Evolutionary conservation across 2,329 filamentous ascomycete genomes (phyloP).

Genomic region (Decorospora gaudefroyi): DNA sequence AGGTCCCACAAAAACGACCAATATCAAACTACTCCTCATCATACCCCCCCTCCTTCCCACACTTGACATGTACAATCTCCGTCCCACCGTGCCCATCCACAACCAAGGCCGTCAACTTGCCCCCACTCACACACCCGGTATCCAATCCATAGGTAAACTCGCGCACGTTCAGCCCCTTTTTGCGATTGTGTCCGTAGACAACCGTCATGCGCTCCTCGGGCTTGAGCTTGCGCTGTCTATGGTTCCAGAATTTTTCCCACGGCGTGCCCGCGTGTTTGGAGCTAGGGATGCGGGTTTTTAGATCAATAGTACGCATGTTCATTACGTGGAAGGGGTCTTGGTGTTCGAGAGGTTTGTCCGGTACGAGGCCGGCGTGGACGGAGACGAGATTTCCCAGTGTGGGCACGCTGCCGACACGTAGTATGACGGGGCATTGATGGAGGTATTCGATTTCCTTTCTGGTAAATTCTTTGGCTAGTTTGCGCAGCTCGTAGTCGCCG

Average conservation of each 20-base stretch:
- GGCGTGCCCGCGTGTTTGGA: slow-evolving; percentile 60
- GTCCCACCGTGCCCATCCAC: slow-evolving; percentile 60
- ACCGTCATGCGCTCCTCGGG: slow-evolving; percentile 63
- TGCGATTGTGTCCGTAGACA: slow-evolving; percentile 72
- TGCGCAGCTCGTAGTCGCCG: slow-evolving; percentile 50
- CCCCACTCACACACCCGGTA: slow-evolving; percentile 77
- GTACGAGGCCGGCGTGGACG: slow-evolving; percentile 85
- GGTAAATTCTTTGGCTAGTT: slow-evolving; percentile 62
- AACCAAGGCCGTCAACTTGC: slow-evolving; percentile 74
- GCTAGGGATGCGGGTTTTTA: slow-evolving; percentile 61
- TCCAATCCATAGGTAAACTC: slow-evolving; percentile 84
- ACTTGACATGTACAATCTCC: slow-evolving; percentile 48
- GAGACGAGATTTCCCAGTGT: slow-evolving; percentile 68
- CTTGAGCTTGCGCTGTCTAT: slow-evolving; percentile 42
- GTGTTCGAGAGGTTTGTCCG: slow-evolving; percentile 68
- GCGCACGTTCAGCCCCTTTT: slow-evolving; percentile 67
- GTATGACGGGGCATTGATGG: slow-evolving; percentile 72
- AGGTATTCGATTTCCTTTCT: slow-evolving; percentile 71
- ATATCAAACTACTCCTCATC: too few species aligned
- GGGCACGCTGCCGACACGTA: slow-evolving; percentile 68
- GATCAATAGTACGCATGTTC: slow-evolving; percentile 85
- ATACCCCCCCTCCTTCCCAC: slow-evolving; percentile 37
- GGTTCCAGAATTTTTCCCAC: slow-evolving; percentile 68
- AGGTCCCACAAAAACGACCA: too few species aligned
- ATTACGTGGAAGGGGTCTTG: slow-evolving; percentile 83